These are phyloP conservation scores for Epicoccum nigrum DNA, from an alignment of 2,329 filamentous ascomycete species.

Conservation along the genomic window DNA sequence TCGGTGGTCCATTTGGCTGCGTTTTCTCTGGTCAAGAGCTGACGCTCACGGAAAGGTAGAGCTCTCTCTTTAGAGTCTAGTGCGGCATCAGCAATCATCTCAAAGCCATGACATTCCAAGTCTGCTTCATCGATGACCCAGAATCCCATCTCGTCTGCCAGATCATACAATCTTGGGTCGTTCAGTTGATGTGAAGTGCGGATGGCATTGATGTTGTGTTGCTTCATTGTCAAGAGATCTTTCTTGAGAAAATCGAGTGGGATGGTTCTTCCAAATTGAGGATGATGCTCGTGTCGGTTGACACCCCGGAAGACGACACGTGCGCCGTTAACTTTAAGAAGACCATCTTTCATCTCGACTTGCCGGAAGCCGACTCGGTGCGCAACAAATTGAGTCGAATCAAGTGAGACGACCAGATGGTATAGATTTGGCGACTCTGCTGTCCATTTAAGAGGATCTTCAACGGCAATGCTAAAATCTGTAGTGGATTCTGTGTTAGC, in stretches of 20 bases:
- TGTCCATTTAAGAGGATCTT: slow-evolving; percentile 69
- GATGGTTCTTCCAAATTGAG: slow-evolving; percentile 66
- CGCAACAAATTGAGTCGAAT: slow-evolving; percentile 49
- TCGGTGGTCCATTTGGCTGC: slow-evolving; percentile 66
- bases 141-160: slow-evolving; percentile 70
- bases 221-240: slow-evolving; percentile 72
- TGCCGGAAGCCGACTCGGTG: slow-evolving; percentile 69
- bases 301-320: slow-evolving; percentile 67
- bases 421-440: slow-evolving; percentile 71
- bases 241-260: slow-evolving; percentile 65
- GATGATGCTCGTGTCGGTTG: slow-evolving; percentile 75
- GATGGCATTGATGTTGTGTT: slow-evolving; percentile 73
- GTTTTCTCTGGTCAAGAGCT: slow-evolving; percentile 60
- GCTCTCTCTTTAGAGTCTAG: slow-evolving; percentile 36
- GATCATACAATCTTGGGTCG: slow-evolving; percentile 64
- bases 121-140: slow-evolving; percentile 67
- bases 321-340: slow-evolving; percentile 68
- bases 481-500: slow-evolving; percentile 22
- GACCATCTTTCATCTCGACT: slow-evolving; percentile 65
- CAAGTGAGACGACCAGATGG: slow-evolving; percentile 56
- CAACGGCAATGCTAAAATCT: slow-evolving; percentile 52
- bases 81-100: slow-evolving; percentile 43
- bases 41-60: slow-evolving; percentile 66
- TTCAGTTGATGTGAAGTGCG: slow-evolving; percentile 72
- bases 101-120: slow-evolving; percentile 56